phyloP scores from a whole-genome alignment of 805 yeast species.

The Yarrowia sp. region DNA sequence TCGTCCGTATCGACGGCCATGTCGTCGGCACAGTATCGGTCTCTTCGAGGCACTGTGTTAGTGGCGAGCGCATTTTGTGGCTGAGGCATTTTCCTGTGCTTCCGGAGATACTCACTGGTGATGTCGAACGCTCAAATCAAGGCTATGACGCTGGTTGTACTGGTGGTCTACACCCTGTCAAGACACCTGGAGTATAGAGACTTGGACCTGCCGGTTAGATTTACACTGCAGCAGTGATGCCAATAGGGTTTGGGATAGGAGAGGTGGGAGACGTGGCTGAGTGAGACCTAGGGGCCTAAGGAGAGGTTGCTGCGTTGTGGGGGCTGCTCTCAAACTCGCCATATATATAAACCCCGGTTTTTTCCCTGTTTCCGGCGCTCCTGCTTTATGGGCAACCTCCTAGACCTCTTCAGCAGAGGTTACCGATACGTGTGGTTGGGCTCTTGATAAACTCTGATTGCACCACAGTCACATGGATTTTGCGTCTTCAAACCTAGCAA shows the following conservation, averaged over 20 bases:
- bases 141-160: too few relatives aligned
- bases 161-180: background rate
- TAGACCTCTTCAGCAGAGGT: too few relatives aligned
- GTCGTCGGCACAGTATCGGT: constrained; percentile 22
- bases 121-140: too few relatives aligned
- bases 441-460: constrained; percentile 8
- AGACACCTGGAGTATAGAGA: background rate
- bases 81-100: too few relatives aligned
- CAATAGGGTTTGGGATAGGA: constrained; percentile 22
- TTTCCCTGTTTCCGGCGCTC: too few relatives aligned
- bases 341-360: too few relatives aligned
- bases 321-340: background rate
- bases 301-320: too few relatives aligned
- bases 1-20: constrained; percentile 20
- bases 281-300: too few relatives aligned
- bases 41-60: constrained; percentile 23
- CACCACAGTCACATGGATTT: constrained; percentile 9
- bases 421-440: background rate
- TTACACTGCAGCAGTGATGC: constrained; percentile 7
- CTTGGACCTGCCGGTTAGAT: constrained; percentile 12
- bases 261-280: background rate
- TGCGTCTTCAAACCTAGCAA: background rate
- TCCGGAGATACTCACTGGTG: background rate
- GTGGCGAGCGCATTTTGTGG: background rate
- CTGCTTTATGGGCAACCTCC: background rate